Conservation (phyloP, 257 asterid genomes). For the Solanum megistacrolobum region DNA sequence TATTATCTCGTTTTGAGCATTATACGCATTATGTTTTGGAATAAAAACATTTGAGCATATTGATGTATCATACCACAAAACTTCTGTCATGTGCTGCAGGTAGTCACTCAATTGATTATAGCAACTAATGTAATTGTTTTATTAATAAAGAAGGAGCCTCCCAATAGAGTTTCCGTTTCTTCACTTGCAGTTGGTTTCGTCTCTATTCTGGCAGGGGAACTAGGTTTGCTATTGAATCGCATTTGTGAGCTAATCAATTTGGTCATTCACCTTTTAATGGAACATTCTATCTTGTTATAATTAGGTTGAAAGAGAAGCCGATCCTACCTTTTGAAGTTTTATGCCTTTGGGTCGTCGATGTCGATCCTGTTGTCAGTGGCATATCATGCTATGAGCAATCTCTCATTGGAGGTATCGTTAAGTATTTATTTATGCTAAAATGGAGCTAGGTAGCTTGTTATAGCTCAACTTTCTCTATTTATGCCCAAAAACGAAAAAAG, state of each 20-base stretch:
- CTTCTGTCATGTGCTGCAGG: constrained; percentile 22
- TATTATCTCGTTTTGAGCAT: background rate
- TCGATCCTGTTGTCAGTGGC: constrained; percentile 30
- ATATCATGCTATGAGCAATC: constrained; percentile 21
- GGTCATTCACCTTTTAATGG: background rate
- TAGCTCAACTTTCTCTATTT: background rate
- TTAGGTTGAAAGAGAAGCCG: constrained; percentile 75
- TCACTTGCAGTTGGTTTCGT: constrained; percentile 28
- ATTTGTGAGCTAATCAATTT: background rate
- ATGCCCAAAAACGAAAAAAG: background rate
- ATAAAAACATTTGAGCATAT: background rate
- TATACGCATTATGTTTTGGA: background rate
- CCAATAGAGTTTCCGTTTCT: constrained; percentile 14
- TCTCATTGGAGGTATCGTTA: constrained; percentile 31
- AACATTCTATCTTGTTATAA: background rate
- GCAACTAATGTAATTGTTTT: constrained; percentile 21
- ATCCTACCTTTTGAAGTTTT: constrained; percentile 44
- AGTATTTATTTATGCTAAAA: background rate
- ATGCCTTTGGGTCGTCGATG: constrained; percentile 46
- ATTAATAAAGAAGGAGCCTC: background rate
- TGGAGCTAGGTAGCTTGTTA: background rate
- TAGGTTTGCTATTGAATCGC: constrained; percentile 28
- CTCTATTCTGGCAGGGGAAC: constrained; percentile 58
- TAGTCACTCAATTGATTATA: constrained; percentile 36
- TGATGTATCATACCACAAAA: background rate